These are phyloP conservation scores for Picochlorum sp. DNA, from an alignment of 139 green algal species.

Conservation along the genomic window DNA sequence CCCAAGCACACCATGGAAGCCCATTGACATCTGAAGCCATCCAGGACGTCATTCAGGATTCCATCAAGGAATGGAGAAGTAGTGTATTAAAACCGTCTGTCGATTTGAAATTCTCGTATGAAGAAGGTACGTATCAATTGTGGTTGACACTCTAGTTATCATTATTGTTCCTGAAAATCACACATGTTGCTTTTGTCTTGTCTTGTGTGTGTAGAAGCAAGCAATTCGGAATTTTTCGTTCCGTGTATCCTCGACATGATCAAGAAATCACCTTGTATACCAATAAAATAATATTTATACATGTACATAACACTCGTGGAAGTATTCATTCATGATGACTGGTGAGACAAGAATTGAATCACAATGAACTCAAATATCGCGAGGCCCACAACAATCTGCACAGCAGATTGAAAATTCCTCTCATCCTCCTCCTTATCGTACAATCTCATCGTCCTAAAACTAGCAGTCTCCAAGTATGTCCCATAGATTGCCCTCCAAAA, in stretches of 20 bases:
- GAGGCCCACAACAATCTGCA: slow-evolving; percentile 21
- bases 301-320: slow-evolving; percentile 4
- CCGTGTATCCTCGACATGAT: slow-evolving; percentile 54
- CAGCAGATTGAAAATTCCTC: slow-evolving; percentile 26
- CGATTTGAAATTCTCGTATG: slow-evolving; percentile 63
- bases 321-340: background rate
- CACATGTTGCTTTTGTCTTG: background rate
- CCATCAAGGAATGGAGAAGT: slow-evolving; percentile 33
- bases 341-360: slow-evolving; percentile 9
- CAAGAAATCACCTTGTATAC: slow-evolving; percentile 21
- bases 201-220: background rate
- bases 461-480: slow-evolving; percentile 52
- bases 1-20: background rate
- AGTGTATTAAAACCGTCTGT: slow-evolving; percentile 40
- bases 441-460: slow-evolving; percentile 15
- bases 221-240: slow-evolving; percentile 55
- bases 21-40: slow-evolving; percentile 23
- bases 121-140: slow-evolving; percentile 45
- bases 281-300: slow-evolving; percentile 1
- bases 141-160: too few relatives aligned
- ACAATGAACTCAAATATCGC: slow-evolving; percentile 24
- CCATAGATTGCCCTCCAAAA: slow-evolving; percentile 61
- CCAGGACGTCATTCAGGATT: slow-evolving; percentile 33
- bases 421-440: slow-evolving; percentile 21
- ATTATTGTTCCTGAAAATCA: too few relatives aligned